These are phyloP conservation scores for Mycosphaerella sp. DNA, from an alignment of 2,329 filamentous ascomycete genomes.

Conservation along the genomic window DNA sequence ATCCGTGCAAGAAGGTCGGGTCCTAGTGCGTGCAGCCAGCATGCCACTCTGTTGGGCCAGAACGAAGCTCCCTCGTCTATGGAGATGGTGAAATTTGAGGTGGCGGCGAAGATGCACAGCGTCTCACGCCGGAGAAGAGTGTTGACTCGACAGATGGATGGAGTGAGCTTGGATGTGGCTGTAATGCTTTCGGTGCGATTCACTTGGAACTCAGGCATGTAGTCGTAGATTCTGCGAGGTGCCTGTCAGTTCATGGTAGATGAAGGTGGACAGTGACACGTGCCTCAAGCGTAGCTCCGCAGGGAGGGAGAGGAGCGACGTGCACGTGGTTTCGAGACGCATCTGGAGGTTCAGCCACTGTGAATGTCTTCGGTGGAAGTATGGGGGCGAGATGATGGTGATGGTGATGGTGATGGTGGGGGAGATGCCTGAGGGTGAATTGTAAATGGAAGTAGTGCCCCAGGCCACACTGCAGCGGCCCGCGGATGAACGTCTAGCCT, in stretches of 20 bases:
- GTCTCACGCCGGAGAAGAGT: conserved; percentile 22
- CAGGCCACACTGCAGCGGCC: too few relatives aligned
- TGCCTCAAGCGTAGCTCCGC: conserved; percentile 18
- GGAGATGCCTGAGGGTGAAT: not conserved
- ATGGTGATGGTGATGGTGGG: conserved; percentile 3
- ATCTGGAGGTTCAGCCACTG: too few relatives aligned
- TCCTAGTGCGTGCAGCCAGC: conserved; percentile 19
- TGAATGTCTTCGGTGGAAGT: too few relatives aligned
- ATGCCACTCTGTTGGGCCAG: conserved; percentile 9
- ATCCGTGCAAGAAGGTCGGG: conserved; percentile 15
- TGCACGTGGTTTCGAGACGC: too few relatives aligned
- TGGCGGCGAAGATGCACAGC: conserved; percentile 21
- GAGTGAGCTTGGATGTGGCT: conserved; percentile 19
- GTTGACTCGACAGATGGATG: conserved; percentile 22
- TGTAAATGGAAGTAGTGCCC: not conserved
- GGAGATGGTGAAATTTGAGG: conserved; percentile 22
- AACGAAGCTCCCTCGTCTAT: conserved; percentile 16
- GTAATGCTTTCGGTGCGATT: conserved; percentile 15
- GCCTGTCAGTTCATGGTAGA: not conserved
- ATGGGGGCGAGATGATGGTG: too few relatives aligned
- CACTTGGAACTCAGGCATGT: conserved; percentile 17
- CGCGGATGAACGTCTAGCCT: too few relatives aligned
- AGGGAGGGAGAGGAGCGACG: conserved; percentile 17
- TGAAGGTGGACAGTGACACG: not conserved
- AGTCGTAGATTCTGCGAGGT: conserved; percentile 17